A percentile compares a stretch with the other conserved stretches of the same genome.
These are phyloP conservation scores for Xylogone sp. DNA, from an alignment of 2,329 filamentous ascomycete genomes.

Conservation along the genomic window DNA sequence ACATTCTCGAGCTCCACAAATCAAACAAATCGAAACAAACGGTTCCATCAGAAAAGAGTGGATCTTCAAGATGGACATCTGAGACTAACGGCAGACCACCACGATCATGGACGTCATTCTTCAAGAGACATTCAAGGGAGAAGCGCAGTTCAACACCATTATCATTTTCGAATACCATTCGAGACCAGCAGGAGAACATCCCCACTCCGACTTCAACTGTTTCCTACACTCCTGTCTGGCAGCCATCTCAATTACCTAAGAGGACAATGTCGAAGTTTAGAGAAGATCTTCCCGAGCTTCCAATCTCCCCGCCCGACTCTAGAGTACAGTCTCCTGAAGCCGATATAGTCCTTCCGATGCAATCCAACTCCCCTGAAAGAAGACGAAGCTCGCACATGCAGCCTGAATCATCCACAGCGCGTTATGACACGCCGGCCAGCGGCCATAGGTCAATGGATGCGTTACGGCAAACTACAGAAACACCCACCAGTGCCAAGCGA, in stretches of 20 bases:
- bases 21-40: slow-evolving; percentile 7
- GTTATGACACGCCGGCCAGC: slow-evolving; percentile 46
- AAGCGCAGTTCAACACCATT: slow-evolving; percentile 56
- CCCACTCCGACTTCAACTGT: neutral
- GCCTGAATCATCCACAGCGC: slow-evolving; percentile 31
- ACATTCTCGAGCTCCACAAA: slow-evolving; percentile 40
- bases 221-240: slow-evolving; percentile 20
- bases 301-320: slow-evolving; percentile 81
- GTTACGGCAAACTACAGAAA: slow-evolving; percentile 34
- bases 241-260: slow-evolving; percentile 52
- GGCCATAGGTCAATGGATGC: slow-evolving; percentile 37
- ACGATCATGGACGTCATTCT: slow-evolving; percentile 66
- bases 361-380: slow-evolving; percentile 17
- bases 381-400: slow-evolving; percentile 11
- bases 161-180: slow-evolving; percentile 88
- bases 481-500: slow-evolving; percentile 40
- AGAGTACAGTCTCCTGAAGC: slow-evolving; percentile 74
- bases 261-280: slow-evolving; percentile 87
- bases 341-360: slow-evolving; percentile 36
- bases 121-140: slow-evolving; percentile 54
- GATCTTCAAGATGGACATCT: slow-evolving; percentile 49
- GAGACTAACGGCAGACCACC: slow-evolving; percentile 45
- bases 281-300: slow-evolving; percentile 85
- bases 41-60: slow-evolving; percentile 34
- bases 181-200: slow-evolving; percentile 50